Percentiles rank a stretch among this genome's conserved stretches.
Evolutionary conservation across 495 filamentous ascomycete species (phyloP).

Genomic region (Elaphomyces granulatus): DNA sequence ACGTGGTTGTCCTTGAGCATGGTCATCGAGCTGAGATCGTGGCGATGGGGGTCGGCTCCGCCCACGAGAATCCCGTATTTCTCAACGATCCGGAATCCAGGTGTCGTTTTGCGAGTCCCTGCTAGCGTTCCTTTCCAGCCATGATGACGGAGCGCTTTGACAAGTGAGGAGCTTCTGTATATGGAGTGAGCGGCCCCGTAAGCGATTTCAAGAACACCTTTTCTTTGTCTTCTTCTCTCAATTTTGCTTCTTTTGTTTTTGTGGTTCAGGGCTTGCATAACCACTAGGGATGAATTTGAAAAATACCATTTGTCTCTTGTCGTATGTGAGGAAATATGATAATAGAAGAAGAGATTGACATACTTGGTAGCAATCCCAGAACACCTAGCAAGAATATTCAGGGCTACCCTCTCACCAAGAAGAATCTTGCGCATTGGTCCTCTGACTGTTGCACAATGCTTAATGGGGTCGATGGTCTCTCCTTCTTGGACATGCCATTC

Average conservation of each 20-base stretch:
- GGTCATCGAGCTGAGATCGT: conserved; percentile 85
- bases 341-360: too few species aligned
- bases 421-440: conserved; percentile 78
- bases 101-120: conserved; percentile 95
- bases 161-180: conserved; percentile 27
- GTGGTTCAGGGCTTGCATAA: not conserved
- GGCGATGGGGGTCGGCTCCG: conserved; percentile 78
- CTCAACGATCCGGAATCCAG: conserved; percentile 88
- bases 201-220: not conserved
- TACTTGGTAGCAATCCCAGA: conserved; percentile 77
- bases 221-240: too few species aligned
- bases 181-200: not conserved
- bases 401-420: conserved; percentile 80
- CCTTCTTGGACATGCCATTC: conserved; percentile 82
- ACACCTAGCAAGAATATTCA: conserved; percentile 84
- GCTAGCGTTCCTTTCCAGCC: conserved; percentile 75
- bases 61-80: conserved; percentile 96
- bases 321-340: too few species aligned
- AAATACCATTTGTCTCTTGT: too few species aligned
- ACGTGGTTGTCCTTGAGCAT: conserved; percentile 99
- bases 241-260: not conserved
- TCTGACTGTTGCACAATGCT: conserved; percentile 62
- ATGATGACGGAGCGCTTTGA: conserved; percentile 37
- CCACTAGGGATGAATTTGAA: too few species aligned
- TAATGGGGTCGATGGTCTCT: conserved; percentile 39